Evolutionary conservation across 2,329 filamentous ascomycete genomes (phyloP), one percentile per base, ranked within the genome.

Genomic region (Pseudogymnoascus pannorum): DNA sequence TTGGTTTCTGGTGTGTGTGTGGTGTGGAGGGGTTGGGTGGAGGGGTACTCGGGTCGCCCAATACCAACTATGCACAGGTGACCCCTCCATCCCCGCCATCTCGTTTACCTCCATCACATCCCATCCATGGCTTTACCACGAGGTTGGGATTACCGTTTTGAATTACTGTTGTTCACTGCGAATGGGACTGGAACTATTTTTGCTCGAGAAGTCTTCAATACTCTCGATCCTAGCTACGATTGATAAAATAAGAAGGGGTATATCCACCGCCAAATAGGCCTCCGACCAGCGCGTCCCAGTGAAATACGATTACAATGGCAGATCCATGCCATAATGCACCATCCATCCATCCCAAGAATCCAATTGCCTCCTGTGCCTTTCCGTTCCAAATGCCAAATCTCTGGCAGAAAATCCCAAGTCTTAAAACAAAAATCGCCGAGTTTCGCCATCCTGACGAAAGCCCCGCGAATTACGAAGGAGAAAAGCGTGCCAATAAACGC

Each of bases 291-390:
- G 48, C 48, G 48, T 54, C 48, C 48, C 48, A 54, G 48, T 54
- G 48, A 54, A 54, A 54, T 54, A 54, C 48, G 48, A 54, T 54
- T 54, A 54, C 48, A 54, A 54, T 33, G 26, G 48, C 48, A 54
- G 26, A 54, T 54, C 48, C 48, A 54, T 54, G 48, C 48, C 48
- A 54, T 31, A 54, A 54, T 54, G 48, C 48, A 54, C 48, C 48
- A 54, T 54, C 48, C 48, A 33, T 54, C 48, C 48, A 54, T 54
- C 48, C 48, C 48, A 54, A 54, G 48, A 54, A 54, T 54, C 48
- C 48, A 54, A 54, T 7, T 54, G 26, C 48, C 48, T 33, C 48
- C 48, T 33, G 48, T 54, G 48, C 48, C 48, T 54, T 54, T 54
- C 48, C 48, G 48, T 54, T 54, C 48, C 48, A 54, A 54, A 54